Conservation (phyloP, 495 filamentous ascomycete species). For the Baudoinia panamericana region DNA sequence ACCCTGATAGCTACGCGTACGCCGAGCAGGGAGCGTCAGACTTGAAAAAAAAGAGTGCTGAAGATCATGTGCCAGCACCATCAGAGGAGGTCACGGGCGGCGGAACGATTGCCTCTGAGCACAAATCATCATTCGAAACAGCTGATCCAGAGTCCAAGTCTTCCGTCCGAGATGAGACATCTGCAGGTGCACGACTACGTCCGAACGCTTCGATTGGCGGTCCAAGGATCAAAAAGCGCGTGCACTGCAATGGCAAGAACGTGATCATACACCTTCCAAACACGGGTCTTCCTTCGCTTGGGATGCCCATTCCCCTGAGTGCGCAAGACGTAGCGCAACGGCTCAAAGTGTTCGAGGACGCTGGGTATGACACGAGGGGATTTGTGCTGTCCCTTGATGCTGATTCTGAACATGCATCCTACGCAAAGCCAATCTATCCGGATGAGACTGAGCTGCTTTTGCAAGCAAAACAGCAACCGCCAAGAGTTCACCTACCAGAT, state of each 20-base stretch:
- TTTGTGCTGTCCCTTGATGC: conserved; percentile 32
- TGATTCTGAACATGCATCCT: conserved; percentile 32
- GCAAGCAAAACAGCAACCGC: conserved; percentile 40
- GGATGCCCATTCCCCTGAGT: conserved; percentile 43
- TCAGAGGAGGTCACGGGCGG: background rate
- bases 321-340: conserved; percentile 48
- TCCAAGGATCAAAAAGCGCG: conserved; percentile 24
- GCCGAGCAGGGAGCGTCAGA: too few species aligned
- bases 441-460: conserved; percentile 44
- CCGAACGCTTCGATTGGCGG: background rate
- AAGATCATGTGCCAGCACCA: too few species aligned
- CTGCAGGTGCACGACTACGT: background rate
- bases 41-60: too few species aligned
- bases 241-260: conserved; percentile 27
- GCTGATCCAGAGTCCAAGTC: too few species aligned
- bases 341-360: conserved; percentile 54
- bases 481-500: conserved; percentile 64
- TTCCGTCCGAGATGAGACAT: background rate
- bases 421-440: conserved; percentile 65
- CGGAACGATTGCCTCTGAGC: background rate
- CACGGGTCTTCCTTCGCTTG: conserved; percentile 18
- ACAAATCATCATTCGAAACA: too few species aligned
- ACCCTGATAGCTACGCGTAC: too few species aligned
- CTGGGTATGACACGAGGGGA: conserved; percentile 62
- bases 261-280: conserved; percentile 24